Evolutionary conservation across 2,329 filamentous ascomycete species (phyloP), one percentile per base, ranked within the genome.

Genomic region (Alternaria arborescens): DNA sequence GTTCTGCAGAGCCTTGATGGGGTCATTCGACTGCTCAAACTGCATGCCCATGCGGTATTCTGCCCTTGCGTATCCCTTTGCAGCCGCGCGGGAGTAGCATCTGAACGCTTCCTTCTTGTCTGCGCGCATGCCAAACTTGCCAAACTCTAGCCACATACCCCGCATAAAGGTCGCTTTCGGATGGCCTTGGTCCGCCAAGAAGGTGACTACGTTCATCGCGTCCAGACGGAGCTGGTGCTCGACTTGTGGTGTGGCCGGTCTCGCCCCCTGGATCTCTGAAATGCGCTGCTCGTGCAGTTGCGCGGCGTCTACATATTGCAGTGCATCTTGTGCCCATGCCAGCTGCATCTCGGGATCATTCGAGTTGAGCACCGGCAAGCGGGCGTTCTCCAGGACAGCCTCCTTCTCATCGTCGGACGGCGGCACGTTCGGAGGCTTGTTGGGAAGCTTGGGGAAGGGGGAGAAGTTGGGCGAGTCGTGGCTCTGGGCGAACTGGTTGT

Each of bases 31-130:
- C 77, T 91, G 93, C 80, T 99, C 95, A 77, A 94, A 98, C 58
- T 97, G 91, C 94, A 98, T 99, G 64, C 95, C 95, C 81, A 99
- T 97, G 47, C 95, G 89, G 79, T 99, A 99, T 78, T 98, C 93
- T 20, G 95, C 94, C 70, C 95, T 86, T 22, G 90, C 88, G 80
- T 94, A 97, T 59, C 93, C 93, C 70, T 92, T 89, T 70, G 94
- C 91, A 30, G 93, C 91, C n/a, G 95, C 92, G 71, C 90, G 86
- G 64, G 89, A 88, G 80, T 98, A 99, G 71, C 91, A 91, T 62
- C 89, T 82, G 77, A 96, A 98, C 8, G 95, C 94, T 80, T 97
- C 94, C 73, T 94, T 94, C 82, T 97, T 97, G 82, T 99, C 95
- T 61, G 93, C 85, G 28, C 93, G 88, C 78, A 90, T 89, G 40